Conservation (phyloP, 164 flowering plant genomes). For the Vitis amurensis region DNA sequence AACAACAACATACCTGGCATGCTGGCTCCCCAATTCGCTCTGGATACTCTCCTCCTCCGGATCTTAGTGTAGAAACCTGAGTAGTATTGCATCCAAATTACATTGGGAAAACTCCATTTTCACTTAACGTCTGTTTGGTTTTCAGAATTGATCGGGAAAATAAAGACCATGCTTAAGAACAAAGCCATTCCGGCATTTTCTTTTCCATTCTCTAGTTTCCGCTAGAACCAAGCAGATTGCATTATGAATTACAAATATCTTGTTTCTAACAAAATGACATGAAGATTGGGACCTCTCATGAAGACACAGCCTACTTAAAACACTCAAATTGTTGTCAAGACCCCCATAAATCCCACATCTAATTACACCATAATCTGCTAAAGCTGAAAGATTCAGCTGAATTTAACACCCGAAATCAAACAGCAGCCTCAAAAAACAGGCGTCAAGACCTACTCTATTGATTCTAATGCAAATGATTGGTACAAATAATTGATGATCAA, state of each 20-base stretch:
- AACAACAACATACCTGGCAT: conserved; percentile 34
- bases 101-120: neutral
- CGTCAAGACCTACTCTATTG: neutral
- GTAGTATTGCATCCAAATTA: neutral
- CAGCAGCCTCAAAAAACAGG: neutral
- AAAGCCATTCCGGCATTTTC: neutral
- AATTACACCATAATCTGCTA: neutral
- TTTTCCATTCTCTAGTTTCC: neutral
- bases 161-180: neutral
- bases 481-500: neutral
- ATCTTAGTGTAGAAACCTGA: conserved; percentile 46
- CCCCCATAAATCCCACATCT: neutral
- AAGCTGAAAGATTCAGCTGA: neutral
- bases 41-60: conserved; percentile 43
- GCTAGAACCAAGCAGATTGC: neutral
- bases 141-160: neutral
- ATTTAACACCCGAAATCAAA: neutral
- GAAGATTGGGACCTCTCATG: too few species aligned
- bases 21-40: conserved; percentile 44
- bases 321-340: neutral
- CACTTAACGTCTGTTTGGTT: too few species aligned
- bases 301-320: too few species aligned
- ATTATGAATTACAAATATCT: too few species aligned
- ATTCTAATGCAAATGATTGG: neutral
- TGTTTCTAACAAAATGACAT: too few species aligned